A percentile compares a stretch with the other conserved stretches of the same genome.
These are phyloP conservation scores for Meira nashicola DNA, from an alignment of 1,284 basidiomycete species.

Conservation along the genomic window DNA sequence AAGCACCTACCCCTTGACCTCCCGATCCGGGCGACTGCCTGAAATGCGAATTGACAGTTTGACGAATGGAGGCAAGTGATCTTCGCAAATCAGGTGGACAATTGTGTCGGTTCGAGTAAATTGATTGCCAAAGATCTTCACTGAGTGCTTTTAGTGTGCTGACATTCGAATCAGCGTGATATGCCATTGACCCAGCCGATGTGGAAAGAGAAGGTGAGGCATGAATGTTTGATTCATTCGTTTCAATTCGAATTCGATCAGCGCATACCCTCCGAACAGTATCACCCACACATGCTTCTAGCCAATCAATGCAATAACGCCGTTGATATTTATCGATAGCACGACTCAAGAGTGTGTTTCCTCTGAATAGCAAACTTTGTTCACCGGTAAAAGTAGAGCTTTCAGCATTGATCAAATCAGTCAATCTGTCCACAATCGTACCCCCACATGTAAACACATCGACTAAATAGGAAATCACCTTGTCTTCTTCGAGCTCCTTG, in stretches of 20 bases:
- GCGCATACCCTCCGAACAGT: conserved; percentile 36
- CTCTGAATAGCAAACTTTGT: conserved; percentile 40
- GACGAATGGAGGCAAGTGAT: conserved; percentile 29
- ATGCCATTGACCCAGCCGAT: not conserved
- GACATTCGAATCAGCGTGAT: not conserved
- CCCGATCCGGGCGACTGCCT: conserved; percentile 29
- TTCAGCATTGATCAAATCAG: conserved; percentile 28
- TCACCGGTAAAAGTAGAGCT: conserved; percentile 26
- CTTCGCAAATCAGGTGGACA: conserved; percentile 38
- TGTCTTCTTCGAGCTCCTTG: conserved; percentile 29
- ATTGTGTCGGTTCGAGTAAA: conserved; percentile 36
- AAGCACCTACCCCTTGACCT: conserved; percentile 41
- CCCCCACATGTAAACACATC: conserved; percentile 35
- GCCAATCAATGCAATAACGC: conserved; percentile 30
- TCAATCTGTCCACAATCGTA: conserved; percentile 31
- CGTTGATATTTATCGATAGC: conserved; percentile 40
- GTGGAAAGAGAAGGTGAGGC: not conserved
- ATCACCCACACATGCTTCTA: conserved; percentile 33
- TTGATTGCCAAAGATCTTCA: conserved; percentile 36
- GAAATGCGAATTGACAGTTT: conserved; percentile 36
- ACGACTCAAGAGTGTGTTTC: conserved; percentile 39
- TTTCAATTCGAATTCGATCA: conserved; percentile 17
- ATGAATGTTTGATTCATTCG: conserved; percentile 13
- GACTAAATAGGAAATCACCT: conserved; percentile 30
- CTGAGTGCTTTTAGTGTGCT: conserved; percentile 25